Evolutionary conservation across 2,329 filamentous ascomycete species (phyloP).

Genomic region (Xylariaceae sp.): DNA sequence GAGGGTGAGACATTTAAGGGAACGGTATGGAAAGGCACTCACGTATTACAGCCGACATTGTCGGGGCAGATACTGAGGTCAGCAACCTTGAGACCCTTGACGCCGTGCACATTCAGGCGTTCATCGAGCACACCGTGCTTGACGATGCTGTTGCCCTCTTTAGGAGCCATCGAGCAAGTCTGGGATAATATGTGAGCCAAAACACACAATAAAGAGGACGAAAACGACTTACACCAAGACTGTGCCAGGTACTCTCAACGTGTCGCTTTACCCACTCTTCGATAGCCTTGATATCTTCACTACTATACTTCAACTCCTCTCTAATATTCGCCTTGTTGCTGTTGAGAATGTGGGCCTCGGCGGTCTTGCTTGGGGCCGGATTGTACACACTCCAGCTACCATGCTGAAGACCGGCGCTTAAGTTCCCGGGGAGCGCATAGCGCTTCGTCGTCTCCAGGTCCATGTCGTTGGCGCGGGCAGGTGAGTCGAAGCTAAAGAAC

Average conservation of each 20-base stretch:
- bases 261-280: constrained; percentile 75
- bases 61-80: constrained; percentile 79
- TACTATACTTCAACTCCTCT: constrained; percentile 70
- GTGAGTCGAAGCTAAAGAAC: constrained; percentile 72
- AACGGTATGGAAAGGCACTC: constrained; percentile 36
- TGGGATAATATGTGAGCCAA: constrained; percentile 24
- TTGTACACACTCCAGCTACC: constrained; percentile 72
- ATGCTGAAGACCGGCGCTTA: constrained; percentile 74
- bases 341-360: constrained; percentile 58
- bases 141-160: constrained; percentile 78
- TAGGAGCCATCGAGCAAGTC: constrained; percentile 80
- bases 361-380: constrained; percentile 56
- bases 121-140: constrained; percentile 81
- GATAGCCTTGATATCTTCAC: constrained; percentile 66
- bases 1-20: constrained; percentile 1
- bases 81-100: constrained; percentile 77
- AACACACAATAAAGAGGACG: not conserved
- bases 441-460: constrained; percentile 76
- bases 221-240: constrained; percentile 52
- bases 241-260: constrained; percentile 78
- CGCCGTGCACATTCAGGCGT: constrained; percentile 77
- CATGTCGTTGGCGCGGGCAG: constrained; percentile 73
- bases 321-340: constrained; percentile 66
- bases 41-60: constrained; percentile 75
- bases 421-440: constrained; percentile 75